A percentile compares a stretch with the other conserved stretches of the same genome.
phyloP scores from a whole-genome alignment of 2,329 filamentous ascomycete genomes.

The Pezicula carpinea region DNA sequence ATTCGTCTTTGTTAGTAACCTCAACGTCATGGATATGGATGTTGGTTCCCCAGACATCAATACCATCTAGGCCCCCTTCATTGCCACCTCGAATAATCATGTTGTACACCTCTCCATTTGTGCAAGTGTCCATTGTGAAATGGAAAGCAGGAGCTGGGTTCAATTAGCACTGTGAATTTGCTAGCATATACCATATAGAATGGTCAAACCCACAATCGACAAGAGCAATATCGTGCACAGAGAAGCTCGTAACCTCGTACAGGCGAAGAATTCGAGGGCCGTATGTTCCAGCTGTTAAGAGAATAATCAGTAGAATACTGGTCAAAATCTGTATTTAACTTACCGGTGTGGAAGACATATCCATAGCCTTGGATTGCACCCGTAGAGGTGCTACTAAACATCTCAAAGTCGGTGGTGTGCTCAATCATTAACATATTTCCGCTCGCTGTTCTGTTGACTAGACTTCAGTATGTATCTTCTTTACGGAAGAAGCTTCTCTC shows the following conservation, averaged over 20 bases:
- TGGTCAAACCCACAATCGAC: slow-evolving; percentile 15
- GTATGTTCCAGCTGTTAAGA: slow-evolving; percentile 26
- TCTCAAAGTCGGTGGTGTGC: slow-evolving; percentile 45
- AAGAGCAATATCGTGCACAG: slow-evolving; percentile 21
- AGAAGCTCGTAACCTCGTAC: slow-evolving; percentile 15
- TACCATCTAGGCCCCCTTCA: slow-evolving; percentile 48
- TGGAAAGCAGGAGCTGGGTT: slow-evolving; percentile 31
- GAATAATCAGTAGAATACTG: neutral
- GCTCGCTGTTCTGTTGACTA: slow-evolving; percentile 29
- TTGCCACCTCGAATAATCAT: slow-evolving; percentile 49
- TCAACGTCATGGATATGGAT: slow-evolving; percentile 55
- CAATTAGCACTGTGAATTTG: neutral
- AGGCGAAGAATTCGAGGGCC: slow-evolving; percentile 17
- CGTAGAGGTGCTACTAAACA: slow-evolving; percentile 46
- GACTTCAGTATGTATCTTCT: neutral
- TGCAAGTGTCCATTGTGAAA: slow-evolving; percentile 42
- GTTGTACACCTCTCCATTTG: slow-evolving; percentile 49
- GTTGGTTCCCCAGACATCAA: slow-evolving; percentile 51
- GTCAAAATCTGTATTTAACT: neutral
- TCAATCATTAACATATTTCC: slow-evolving; percentile 51
- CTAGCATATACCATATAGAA: neutral
- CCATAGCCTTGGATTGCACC: slow-evolving; percentile 49
- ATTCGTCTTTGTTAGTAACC: slow-evolving; percentile 60
- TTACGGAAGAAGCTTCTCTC: neutral
- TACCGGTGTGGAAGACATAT: slow-evolving; percentile 39